Conservation (phyloP, 192 early-diverging fungal species). For the Phycomyces nitens region DNA sequence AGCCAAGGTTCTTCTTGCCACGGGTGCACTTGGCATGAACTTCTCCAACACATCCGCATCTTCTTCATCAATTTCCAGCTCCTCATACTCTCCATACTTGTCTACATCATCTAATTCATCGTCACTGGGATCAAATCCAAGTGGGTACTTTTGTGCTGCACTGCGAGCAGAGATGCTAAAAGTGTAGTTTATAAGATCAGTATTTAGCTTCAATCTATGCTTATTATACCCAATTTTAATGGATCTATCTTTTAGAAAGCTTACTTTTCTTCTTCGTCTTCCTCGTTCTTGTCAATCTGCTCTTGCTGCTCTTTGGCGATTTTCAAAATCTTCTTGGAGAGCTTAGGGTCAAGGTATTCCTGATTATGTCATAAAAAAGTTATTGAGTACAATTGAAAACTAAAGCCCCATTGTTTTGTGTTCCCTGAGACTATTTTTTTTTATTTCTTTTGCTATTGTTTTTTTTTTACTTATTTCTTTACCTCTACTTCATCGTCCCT, state of each 20-base stretch:
- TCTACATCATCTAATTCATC: constrained; percentile 67
- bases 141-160: constrained; percentile 10
- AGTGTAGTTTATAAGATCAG: background rate
- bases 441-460: background rate
- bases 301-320: constrained; percentile 91
- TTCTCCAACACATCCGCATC: constrained; percentile 85
- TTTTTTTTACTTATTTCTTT: constrained; percentile 2
- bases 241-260: constrained; percentile 1
- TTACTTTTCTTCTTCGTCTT: constrained; percentile 45
- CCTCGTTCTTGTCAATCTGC: constrained; percentile 61
- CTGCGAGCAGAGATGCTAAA: background rate
- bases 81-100: constrained; percentile 66
- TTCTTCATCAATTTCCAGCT: constrained; percentile 71
- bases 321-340: constrained; percentile 84
- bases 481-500: constrained; percentile 54
- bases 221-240: too few relatives aligned
- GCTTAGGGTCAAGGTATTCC: constrained; percentile 83
- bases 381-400: background rate
- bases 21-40: constrained; percentile 84
- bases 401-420: background rate
- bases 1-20: constrained; percentile 83
- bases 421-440: background rate
- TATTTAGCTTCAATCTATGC: constrained; percentile 15
- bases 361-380: constrained; percentile 15
- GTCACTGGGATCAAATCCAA: constrained; percentile 50